Evolutionary conservation across 805 yeast species (phyloP), one percentile per base, ranked within the genome.

Genomic region (Metschnikowia gelsemii): DNA sequence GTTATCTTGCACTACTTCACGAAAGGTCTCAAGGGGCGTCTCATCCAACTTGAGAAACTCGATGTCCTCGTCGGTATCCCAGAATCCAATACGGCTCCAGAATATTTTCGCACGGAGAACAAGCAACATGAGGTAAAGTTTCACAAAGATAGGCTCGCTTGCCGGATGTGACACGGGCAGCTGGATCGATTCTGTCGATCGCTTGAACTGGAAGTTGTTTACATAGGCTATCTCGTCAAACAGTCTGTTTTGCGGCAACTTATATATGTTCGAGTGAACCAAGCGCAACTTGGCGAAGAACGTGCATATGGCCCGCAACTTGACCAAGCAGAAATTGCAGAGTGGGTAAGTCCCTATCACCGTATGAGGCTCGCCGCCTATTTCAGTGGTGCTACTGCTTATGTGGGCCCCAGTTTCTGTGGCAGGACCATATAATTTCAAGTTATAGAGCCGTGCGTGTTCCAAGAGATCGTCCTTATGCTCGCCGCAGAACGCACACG

Each of bases 401-500:
- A 45, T 43, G 21, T 35, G 20, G 20, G 31, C 13, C 5, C 38
- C 38, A 18, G 47, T 28, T 8, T 51, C 56, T 6, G 42, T 29
- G 7, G 49, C 42, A 2, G 56, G 59, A 17, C 55, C 72, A 63
- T 38, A 76, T 65, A 70, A 55, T 48, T 80, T 82, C 56, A 90
- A 66, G 41, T 76, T 75, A 58, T 89, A 86, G 49, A 87, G 63
- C 48, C 98, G 76, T 2, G 91, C 83, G 62, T 87, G 89, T 50
- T 83, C 85, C 46, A 86, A 68, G 41, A 78, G 73, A 54, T 81
- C 87, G 55, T 76, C 74, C 46, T 95, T 73, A 9, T 64, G 58
- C 61, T 90, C 97, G 5, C 90, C 91, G 67, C 98, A 91, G 31
- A 91, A 69, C 4, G 89, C 72, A 64, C 98, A 91, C 4, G 89